phyloP scores from a whole-genome alignment of 2,329 filamentous ascomycete genomes.

The Pseudogymnoascus sp. region DNA sequence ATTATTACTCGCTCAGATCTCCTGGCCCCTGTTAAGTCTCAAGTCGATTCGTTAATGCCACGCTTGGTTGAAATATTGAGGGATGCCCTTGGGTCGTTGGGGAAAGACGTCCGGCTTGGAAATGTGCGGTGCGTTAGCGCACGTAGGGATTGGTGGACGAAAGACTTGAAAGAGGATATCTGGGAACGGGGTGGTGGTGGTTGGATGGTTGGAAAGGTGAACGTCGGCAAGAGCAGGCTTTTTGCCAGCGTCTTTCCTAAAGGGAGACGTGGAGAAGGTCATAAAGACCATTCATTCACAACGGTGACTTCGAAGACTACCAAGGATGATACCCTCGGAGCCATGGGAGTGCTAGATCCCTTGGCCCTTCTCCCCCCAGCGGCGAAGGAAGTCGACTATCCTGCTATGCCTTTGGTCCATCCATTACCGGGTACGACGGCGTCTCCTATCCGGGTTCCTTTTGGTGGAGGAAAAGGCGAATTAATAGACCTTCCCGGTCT shows the following conservation, averaged over 20 bases:
- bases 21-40: slow-evolving; percentile 72
- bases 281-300: slow-evolving; percentile 21
- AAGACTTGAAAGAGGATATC: slow-evolving; percentile 76
- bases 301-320: slow-evolving; percentile 1
- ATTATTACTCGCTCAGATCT: slow-evolving; percentile 86
- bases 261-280: slow-evolving; percentile 40
- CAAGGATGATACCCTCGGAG: not conserved
- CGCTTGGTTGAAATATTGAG: slow-evolving; percentile 73
- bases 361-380: slow-evolving; percentile 65
- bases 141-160: slow-evolving; percentile 85
- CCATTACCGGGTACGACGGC: slow-evolving; percentile 87
- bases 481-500: slow-evolving; percentile 89
- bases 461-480: slow-evolving; percentile 78
- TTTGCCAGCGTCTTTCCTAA: slow-evolving; percentile 85
- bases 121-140: slow-evolving; percentile 84
- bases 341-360: slow-evolving; percentile 16
- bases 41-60: slow-evolving; percentile 80
- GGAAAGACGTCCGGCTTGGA: slow-evolving; percentile 68
- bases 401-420: slow-evolving; percentile 79
- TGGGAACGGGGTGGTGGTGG: slow-evolving; percentile 75
- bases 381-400: slow-evolving; percentile 66
- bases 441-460: slow-evolving; percentile 87
- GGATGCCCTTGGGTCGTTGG: slow-evolving; percentile 62
- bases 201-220: slow-evolving; percentile 98
- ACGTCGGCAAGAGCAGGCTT: slow-evolving; percentile 91